A percentile compares a stretch with the other conserved stretches of the same genome.
Evolutionary conservation across 495 filamentous ascomycete genomes (phyloP).

Genomic region (Tuber microsphaerosporum): DNA sequence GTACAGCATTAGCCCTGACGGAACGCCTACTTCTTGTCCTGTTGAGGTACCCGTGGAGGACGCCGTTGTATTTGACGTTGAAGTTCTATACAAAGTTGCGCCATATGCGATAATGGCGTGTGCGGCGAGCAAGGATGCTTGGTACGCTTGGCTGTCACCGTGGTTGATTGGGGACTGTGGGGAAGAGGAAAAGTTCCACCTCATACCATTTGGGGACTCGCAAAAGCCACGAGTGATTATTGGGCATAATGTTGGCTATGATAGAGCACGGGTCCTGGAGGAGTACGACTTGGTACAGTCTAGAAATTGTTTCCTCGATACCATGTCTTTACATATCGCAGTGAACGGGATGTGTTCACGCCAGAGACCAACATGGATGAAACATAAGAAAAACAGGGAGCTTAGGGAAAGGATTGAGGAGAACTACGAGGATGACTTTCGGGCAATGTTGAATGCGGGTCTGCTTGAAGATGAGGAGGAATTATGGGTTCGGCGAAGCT

Average conservation of each 20-base stretch:
- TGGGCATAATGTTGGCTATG: constrained; percentile 94
- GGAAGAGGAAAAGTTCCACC: constrained; percentile 55
- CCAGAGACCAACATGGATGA: constrained; percentile 94
- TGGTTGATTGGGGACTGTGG: constrained; percentile 73
- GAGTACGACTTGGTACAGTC: constrained; percentile 81
- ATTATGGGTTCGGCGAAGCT: constrained; percentile 88
- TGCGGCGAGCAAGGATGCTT: constrained; percentile 73
- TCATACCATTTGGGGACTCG: constrained; percentile 78
- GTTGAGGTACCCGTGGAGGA: constrained; percentile 71
- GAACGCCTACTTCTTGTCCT: not conserved
- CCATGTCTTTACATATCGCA: constrained; percentile 96
- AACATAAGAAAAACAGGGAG: constrained; percentile 81
- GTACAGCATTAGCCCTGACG: constrained; percentile 63
- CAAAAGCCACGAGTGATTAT: constrained; percentile 65
- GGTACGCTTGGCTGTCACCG: constrained; percentile 96
- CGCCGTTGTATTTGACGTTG: constrained; percentile 87
- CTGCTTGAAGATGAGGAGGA: constrained; percentile 71
- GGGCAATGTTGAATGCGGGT: not conserved
- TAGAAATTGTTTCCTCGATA: constrained; percentile 84
- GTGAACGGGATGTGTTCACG: constrained; percentile 99
- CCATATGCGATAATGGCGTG: constrained; percentile 94
- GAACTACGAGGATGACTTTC: constrained; percentile 46
- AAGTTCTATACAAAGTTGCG: constrained; percentile 91
- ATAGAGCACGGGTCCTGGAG: constrained; percentile 77
- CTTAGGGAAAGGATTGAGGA: constrained; percentile 73